Base-by-base conservation (phyloP, 345 rosid genomes). In the Lepidium aucheri region DNA sequence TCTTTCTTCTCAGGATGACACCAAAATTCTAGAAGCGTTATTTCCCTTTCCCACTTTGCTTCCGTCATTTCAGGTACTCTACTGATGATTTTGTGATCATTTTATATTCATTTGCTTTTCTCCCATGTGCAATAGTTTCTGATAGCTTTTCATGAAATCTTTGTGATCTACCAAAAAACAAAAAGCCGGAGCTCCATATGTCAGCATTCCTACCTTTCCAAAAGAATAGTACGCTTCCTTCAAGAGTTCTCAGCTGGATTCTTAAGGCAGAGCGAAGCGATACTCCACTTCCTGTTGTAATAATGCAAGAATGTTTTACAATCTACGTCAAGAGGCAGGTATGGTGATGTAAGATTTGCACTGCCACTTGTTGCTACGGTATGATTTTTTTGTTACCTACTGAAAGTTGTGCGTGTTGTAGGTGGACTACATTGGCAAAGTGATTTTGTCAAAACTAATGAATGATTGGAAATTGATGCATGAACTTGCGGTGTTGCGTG, bases 401-500 rank as follows among this genome's bases (percentile, higher is more conserved):
- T 60, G 62, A 54, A 60, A 69, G 22, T 43, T 56, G 63, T 57
- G 39, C 16, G 41, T 78, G 74, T 62, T 67, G 39, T 74, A 94
- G 99, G 95, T 87, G 75, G 86, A 88, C 79, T 75, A 67, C 64
- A 81, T 90, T 70, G 96, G 99, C 66, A 76, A 79, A 64, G 84
- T 82, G 55, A 77, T 90, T 60, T 76, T 94, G 75, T 85, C 87
- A 14, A 94, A 88, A 82, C 76, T 90, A 73, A 88, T 94, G 95
- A 84, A 82, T 60, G 95, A 86, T 58, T 94, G 97, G 99, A 84
- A 84, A 80, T 68, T 94, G 83, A 88, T 88, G 96, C 95, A 90
- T 56, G 97, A 94, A 80, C 97, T 94, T 72, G 85, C 92, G n/a
- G 86, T 90, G 51, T 69, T 94, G 80, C 97, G 97, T 71, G 95